Conservation (phyloP, 768 basidiomycete genomes). For the Agrocybe pediades region DNA sequence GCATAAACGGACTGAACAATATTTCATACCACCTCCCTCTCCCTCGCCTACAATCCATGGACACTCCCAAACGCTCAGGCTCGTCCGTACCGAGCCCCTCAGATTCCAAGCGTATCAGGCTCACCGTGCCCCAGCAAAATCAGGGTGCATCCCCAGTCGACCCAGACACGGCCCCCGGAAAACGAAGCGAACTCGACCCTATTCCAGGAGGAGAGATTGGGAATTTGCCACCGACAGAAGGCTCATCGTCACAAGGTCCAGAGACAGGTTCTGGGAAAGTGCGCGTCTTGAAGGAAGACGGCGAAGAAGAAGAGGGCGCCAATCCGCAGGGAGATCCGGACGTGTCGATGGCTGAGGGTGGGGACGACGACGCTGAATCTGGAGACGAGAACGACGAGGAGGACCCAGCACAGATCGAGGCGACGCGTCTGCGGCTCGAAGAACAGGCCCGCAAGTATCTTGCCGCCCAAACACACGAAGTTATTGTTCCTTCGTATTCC, state of each 20-base stretch:
- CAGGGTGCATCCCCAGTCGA: constrained; percentile 79
- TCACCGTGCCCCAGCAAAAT: constrained; percentile 51
- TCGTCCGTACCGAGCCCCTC: constrained; percentile 53
- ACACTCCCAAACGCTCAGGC: constrained; percentile 67
- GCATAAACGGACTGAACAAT: not conserved
- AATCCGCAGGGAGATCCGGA: constrained; percentile 24
- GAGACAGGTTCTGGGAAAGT: constrained; percentile 45
- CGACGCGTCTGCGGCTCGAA: constrained; percentile 75
- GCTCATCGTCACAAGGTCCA: constrained; percentile 32
- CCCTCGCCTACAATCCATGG: constrained; percentile 36
- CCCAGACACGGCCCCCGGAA: constrained; percentile 77
- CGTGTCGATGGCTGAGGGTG: constrained; percentile 81
- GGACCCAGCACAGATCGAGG: constrained; percentile 82
- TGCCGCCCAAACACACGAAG: constrained; percentile 94
- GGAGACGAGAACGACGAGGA: constrained; percentile 85
- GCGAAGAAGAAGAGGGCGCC: constrained; percentile 63
- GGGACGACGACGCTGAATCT: constrained; percentile 75
- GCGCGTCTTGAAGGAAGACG: constrained; percentile 48
- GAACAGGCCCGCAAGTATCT: constrained; percentile 93
- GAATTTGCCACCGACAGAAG: constrained; percentile 60
- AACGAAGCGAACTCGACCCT: constrained; percentile 87
- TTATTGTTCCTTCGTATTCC: constrained; percentile 95
- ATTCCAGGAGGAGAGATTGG: constrained; percentile 76
- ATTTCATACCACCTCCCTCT: not conserved
- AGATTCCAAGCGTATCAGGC: constrained; percentile 60